phyloP scores from a whole-genome alignment of 441 rosid genomes.

The Syzygium malaccense region DNA sequence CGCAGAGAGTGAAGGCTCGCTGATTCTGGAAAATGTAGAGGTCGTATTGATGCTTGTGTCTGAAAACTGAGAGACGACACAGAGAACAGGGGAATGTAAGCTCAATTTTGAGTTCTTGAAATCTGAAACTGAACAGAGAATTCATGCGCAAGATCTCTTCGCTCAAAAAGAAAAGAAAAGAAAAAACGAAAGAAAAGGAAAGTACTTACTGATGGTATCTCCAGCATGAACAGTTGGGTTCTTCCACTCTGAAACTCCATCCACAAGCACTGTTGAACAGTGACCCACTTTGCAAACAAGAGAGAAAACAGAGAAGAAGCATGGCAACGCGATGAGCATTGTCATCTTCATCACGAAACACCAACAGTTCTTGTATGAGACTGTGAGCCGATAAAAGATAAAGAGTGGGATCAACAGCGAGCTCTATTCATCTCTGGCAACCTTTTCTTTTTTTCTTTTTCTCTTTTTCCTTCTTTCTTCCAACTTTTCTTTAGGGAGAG shows the following conservation, averaged over 20 bases:
- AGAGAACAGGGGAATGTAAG: not conserved
- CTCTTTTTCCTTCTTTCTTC: not conserved
- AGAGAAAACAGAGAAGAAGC: conserved; percentile 21
- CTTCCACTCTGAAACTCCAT: conserved; percentile 66
- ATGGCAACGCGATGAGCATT: conserved; percentile 7
- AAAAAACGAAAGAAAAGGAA: not conserved
- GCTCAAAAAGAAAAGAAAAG: not conserved
- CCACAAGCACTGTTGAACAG: conserved; percentile 49
- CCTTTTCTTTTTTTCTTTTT: not conserved
- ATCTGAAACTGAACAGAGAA: not conserved
- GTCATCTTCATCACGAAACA: not conserved
- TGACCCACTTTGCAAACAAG: conserved; percentile 27
- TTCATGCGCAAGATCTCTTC: not conserved
- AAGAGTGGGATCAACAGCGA: not conserved
- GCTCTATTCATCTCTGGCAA: not conserved
- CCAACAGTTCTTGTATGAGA: not conserved
- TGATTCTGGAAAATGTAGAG: conserved; percentile 82
- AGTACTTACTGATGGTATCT: conserved; percentile 58
- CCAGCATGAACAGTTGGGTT: conserved; percentile 61
- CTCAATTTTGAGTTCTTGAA: not conserved
- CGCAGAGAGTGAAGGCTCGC: conserved; percentile 71
- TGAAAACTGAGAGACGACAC: conserved; percentile 43
- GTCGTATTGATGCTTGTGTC: conserved; percentile 52
- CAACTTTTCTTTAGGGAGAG: not conserved
- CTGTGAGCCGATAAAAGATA: not conserved